Evolutionary conservation across 108 stramenopile genomes (phyloP), one percentile per base, ranked within the genome.

Genomic region (Skeletonema grethae): DNA sequence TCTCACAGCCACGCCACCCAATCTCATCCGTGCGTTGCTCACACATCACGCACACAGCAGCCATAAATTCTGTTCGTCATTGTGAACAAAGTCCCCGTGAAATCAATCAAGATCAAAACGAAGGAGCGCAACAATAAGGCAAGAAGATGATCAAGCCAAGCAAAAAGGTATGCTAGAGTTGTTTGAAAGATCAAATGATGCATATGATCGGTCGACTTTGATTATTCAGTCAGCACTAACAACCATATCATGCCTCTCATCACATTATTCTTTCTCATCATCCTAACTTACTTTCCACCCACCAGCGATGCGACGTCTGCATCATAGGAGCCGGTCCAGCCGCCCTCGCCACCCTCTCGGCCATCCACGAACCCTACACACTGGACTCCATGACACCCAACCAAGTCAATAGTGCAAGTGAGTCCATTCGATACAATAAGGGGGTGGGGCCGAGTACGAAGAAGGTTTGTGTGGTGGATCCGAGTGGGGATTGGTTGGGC

Each of bases 301-400:
- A 43, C 36, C 36, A 43, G 41, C 0, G 15, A 8, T 86, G 46
- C 57, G 88, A 91, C 46, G 72, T 91, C 30, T 81, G 79, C 67
- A 91, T 91, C 72, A 69, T 89, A 30, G 90, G 90, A 9, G 69
- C 82, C 16, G 90, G 90, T 2, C 90, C 90, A 16, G 88, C 85
- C 1, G 86, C 83, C 2, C 65, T 91, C 10, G 83, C 88, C 2
- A 41, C 64, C 15, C 72, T 91, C n/a, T 87, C 86, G 4, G 88
- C 87, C 2, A 29, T 87, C 20, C 73, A 62, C 1, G 82, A 83
- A 46, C 80, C 82, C 2, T 88, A 84, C 72, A 79, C 87, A 0
- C 43, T 83, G 15, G 87, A 86, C 62, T 59, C 35, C 1, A 35
- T 86, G 63, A 70, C 60, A 7, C 68, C 74, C 5, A 60, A 24